Base-by-base conservation (phyloP, 192 early-diverging fungal genomes). In the Phycomyces nitens region DNA sequence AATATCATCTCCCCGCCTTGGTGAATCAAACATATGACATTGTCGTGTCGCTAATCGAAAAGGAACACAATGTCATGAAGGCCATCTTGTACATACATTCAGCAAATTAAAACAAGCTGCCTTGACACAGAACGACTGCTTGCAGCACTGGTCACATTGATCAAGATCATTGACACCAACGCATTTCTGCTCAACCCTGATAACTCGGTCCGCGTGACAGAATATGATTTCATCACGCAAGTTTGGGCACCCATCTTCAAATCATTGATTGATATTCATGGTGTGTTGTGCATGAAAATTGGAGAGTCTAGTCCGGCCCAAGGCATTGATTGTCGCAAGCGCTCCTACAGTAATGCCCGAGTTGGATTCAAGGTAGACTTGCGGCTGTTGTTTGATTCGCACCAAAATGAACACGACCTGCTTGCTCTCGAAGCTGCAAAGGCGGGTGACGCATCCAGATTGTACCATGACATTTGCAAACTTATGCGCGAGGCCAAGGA, bases 221-320 rank as follows among this genome's bases (percentile, higher is more conserved):
- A 53, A 18, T 53, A 53, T 53, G 51, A 53, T 53, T 53, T 53
- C 18, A 53, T 53, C 6, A 18, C 51, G 7, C 51, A 53, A 18
- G 18, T 53, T 12, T 53, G 51, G 51, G 7, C 51, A 7, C 51
- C 51, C 7, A 6, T 53, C 7, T 18, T 53, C 9, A 53, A 53
- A 53, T 6, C 7, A 7, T 7, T 53, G 7, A 5, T 53, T 53
- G 18, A 53, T 18, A 18, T 53, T 18, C 41, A 53, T 53, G 51
- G 51, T 8, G 18, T 53, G 15, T 53, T 53, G 18, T 18, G 51
- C 18, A 53, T 53, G 18, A 53, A 53, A 18, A 53, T 53, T 53
- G 51, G 51, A 12, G 51, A 53, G 18, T 53, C 51, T 21, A 53
- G 51, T 18, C 51, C 51, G 18, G 18, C 7, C 6, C 6, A 7